Percentiles rank a stretch among this genome's conserved stretches.
Conservation (phyloP, 2,329 filamentous ascomycete genomes). For the Aureobasidium lini region DNA sequence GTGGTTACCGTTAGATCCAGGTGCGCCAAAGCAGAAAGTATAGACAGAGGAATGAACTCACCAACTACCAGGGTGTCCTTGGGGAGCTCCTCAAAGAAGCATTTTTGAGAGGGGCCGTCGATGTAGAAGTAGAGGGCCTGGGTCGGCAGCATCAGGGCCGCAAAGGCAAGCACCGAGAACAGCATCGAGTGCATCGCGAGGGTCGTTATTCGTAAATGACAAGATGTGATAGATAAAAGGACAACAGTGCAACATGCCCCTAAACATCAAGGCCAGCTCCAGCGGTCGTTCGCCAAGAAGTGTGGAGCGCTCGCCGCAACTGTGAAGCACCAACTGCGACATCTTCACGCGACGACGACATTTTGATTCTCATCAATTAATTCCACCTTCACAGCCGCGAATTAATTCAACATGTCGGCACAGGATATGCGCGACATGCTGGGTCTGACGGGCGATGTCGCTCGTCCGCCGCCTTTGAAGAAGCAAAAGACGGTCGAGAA, state of each 20-base stretch:
- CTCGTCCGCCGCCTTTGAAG: slow-evolving; percentile 52
- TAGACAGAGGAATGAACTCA: slow-evolving; percentile 33
- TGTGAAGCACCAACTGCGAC: neutral
- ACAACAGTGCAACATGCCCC: neutral
- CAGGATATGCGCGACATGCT: slow-evolving; percentile 79
- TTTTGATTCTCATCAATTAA: neutral
- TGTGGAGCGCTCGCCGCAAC: neutral
- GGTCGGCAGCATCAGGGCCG: slow-evolving; percentile 46
- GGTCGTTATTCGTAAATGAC: neutral
- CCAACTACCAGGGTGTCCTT: slow-evolving; percentile 95
- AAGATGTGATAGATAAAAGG: neutral
- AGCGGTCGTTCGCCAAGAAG: neutral
- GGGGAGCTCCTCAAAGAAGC: slow-evolving; percentile 96
- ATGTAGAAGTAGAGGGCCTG: slow-evolving; percentile 95
- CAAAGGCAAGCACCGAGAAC: slow-evolving; percentile 14
- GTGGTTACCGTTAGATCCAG: no score
- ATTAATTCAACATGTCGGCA: slow-evolving; percentile 16
- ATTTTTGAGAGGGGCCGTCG: slow-evolving; percentile 77
- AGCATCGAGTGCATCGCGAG: slow-evolving; percentile 11
- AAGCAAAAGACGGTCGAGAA: slow-evolving; percentile 63
- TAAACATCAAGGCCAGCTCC: neutral
- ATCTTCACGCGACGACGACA: slow-evolving; percentile 1
- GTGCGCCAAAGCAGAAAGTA: no score
- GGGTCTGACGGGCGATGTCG: slow-evolving; percentile 61
- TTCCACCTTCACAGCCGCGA: neutral